Evolutionary conservation across 441 rosid genomes (phyloP).

Genomic region (Populus tomentosa): DNA sequence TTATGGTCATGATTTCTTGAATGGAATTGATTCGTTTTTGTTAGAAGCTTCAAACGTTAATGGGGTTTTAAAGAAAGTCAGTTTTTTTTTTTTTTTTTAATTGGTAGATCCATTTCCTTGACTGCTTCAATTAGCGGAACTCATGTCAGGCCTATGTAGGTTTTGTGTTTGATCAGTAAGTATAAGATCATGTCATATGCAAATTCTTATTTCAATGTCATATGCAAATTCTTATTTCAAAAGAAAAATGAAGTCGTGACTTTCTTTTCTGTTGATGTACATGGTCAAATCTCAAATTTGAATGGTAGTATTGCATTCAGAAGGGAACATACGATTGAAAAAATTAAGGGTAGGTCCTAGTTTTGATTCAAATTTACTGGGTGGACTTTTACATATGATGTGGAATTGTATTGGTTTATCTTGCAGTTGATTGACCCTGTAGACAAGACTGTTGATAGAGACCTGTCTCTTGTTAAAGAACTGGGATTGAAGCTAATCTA

Average conservation of each 20-base stretch:
- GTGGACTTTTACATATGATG: not conserved
- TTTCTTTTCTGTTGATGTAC: not conserved
- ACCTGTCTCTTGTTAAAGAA: slow-evolving; percentile 58
- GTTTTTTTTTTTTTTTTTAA: too few relatives aligned
- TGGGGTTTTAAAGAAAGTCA: too few relatives aligned
- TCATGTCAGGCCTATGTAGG: too few relatives aligned
- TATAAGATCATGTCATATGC: too few relatives aligned
- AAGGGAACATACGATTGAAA: not conserved
- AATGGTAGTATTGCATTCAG: not conserved
- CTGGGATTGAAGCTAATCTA: slow-evolving; percentile 76
- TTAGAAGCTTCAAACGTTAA: not conserved
- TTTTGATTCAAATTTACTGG: not conserved
- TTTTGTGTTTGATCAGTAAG: not conserved
- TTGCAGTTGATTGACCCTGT: slow-evolving; percentile 94
- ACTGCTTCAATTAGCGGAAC: too few relatives aligned
- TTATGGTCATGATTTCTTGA: not conserved
- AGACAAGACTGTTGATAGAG: slow-evolving; percentile 83
- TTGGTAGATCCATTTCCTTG: too few relatives aligned
- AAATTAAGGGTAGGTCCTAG: too few relatives aligned
- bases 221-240: not conserved
- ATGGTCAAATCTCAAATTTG: not conserved
- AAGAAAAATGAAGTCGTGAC: too few relatives aligned
- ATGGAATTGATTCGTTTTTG: not conserved
- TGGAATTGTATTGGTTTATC: not conserved
- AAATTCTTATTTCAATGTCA: too few relatives aligned